Conservation (phyloP, 805 yeast genomes). For the Pichia occidentalis region DNA sequence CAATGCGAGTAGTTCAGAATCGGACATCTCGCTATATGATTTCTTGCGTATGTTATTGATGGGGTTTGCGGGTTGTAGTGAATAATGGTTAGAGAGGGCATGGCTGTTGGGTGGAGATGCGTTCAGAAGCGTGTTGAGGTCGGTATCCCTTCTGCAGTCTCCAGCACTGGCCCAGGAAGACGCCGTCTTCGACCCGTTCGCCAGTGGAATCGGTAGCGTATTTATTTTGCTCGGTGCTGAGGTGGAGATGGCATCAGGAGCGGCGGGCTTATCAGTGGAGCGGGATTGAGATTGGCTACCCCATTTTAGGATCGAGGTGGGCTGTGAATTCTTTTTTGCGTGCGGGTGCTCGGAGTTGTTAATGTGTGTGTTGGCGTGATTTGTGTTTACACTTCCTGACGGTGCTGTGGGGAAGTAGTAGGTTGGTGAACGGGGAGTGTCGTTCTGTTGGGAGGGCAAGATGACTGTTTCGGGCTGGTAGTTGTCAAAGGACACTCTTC, state of each 20-base stretch:
- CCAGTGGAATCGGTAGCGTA: too few relatives aligned
- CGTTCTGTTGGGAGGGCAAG: conserved; percentile 44
- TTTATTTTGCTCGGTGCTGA: too few relatives aligned
- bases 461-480: conserved; percentile 33
- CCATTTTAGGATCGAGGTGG: too few relatives aligned
- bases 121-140: too few relatives aligned
- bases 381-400: too few relatives aligned
- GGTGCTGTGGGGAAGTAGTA: background rate
- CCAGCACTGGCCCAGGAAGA: too few relatives aligned
- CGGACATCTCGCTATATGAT: conserved; percentile 45
- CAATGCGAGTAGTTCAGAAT: conserved; percentile 47
- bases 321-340: too few relatives aligned
- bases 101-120: background rate
- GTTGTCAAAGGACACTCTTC: conserved; percentile 17
- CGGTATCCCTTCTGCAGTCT: too few relatives aligned
- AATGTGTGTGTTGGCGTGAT: too few relatives aligned
- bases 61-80: conserved; percentile 15
- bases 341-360: conserved; percentile 2
- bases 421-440: conserved; percentile 18
- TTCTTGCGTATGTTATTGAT: conserved; percentile 30
- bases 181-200: too few relatives aligned
- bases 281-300: too few relatives aligned
- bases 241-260: background rate
- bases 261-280: background rate
- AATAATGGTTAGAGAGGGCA: conserved; percentile 4